These are phyloP conservation scores for Neurospora pannonica DNA, from an alignment of 495 filamentous ascomycete genomes.

Conservation along the genomic window DNA sequence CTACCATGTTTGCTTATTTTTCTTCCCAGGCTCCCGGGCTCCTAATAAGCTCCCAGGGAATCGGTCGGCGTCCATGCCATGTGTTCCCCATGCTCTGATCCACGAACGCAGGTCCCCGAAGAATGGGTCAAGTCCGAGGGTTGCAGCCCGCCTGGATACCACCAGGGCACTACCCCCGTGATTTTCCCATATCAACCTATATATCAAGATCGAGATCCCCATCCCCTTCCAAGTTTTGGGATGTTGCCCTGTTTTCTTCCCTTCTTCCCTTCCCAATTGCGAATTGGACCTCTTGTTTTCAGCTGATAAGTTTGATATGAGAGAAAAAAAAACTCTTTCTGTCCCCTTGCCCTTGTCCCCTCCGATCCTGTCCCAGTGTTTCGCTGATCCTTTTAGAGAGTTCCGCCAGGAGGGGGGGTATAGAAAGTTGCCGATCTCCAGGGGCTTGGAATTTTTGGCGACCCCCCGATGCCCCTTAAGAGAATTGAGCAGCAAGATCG, in stretches of 20 bases:
- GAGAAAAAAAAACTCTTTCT: not conserved
- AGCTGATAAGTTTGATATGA: not conserved
- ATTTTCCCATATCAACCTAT: too few species aligned
- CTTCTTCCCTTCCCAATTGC: not conserved
- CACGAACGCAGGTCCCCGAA: not conserved
- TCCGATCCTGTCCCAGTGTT: not conserved
- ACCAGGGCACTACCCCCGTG: not conserved
- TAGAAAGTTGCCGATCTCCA: not conserved
- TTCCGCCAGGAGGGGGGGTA: not conserved
- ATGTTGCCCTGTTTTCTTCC: not conserved
- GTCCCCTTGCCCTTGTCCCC: not conserved
- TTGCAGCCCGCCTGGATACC: not conserved
- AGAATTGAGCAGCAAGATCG: not conserved
- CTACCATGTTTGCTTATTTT: not conserved
- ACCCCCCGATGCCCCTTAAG: not conserved
- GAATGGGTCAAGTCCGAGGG: not conserved
- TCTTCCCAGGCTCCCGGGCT: not conserved
- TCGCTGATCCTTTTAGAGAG: not conserved
- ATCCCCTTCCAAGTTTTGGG: not conserved
- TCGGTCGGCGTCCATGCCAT: not conserved
- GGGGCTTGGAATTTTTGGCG: not conserved
- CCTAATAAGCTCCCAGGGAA: not conserved
- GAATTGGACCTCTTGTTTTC: not conserved
- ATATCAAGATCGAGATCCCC: not conserved
- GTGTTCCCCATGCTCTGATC: not conserved